Percentiles rank a stretch among this genome's conserved stretches.
Evolutionary conservation across 768 basidiomycete genomes (phyloP).

Genomic region (Pisolithus marmoratus): DNA sequence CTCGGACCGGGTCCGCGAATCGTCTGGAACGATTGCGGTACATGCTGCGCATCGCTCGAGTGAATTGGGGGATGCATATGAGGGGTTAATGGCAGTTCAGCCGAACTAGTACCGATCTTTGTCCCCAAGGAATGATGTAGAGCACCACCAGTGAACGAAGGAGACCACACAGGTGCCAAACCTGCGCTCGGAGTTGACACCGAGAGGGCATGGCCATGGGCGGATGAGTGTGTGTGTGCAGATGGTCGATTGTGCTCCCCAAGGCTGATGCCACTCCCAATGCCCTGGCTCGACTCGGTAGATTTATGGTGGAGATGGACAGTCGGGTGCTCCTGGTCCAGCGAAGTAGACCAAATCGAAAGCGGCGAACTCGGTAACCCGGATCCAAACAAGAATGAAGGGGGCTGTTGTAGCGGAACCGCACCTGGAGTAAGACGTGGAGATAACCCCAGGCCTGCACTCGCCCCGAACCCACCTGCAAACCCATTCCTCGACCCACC

Average conservation of each 20-base stretch:
- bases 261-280: background rate
- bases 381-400: conserved; percentile 45
- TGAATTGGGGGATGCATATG: background rate
- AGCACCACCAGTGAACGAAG: conserved; percentile 17
- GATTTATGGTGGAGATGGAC: background rate
- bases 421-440: conserved; percentile 21
- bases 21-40: background rate
- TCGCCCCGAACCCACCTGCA: background rate
- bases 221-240: background rate
- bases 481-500: background rate
- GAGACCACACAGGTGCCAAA: conserved; percentile 16
- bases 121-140: background rate
- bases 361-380: conserved; percentile 39
- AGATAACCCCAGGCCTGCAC: conserved; percentile 10
- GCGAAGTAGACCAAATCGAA: conserved; percentile 65
- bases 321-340: conserved; percentile 36
- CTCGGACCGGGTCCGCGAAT: conserved; percentile 3
- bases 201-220: background rate
- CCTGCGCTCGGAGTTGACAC: conserved; percentile 5
- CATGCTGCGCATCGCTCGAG: background rate
- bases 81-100: background rate
- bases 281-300: background rate
- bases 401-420: conserved; percentile 29
- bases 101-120: background rate
- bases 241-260: background rate